Evolutionary conservation across 768 basidiomycete species (phyloP).

Genomic region (Tremella fuciformis): DNA sequence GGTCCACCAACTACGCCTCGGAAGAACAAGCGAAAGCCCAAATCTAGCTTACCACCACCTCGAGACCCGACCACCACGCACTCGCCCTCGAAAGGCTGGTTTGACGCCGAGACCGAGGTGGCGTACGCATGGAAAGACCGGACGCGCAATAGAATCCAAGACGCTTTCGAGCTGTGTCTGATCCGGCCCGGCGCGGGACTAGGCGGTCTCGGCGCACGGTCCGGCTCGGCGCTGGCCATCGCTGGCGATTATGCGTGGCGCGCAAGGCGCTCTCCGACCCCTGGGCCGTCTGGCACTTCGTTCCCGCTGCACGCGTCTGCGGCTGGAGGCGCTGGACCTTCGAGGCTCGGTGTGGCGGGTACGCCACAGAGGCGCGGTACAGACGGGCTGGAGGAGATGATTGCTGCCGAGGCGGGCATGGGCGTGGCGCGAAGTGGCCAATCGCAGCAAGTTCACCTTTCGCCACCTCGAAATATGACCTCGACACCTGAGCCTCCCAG

Average conservation of each 20-base stretch:
- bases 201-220: not conserved
- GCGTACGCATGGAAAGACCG: slow-evolving; percentile 77
- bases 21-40: slow-evolving; percentile 14
- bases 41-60: slow-evolving; percentile 7
- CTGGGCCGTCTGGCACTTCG: not conserved
- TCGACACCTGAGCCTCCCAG: slow-evolving; percentile 6
- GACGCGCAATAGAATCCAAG: slow-evolving; percentile 68
- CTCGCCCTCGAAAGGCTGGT: slow-evolving; percentile 34
- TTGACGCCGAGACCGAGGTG: slow-evolving; percentile 57
- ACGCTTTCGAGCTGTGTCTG: slow-evolving; percentile 77
- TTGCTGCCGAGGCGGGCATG: not conserved
- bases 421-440: too few species aligned
- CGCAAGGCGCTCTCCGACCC: not conserved
- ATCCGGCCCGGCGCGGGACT: slow-evolving; percentile 38
- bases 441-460: not conserved
- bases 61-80: slow-evolving; percentile 32
- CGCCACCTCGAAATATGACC: slow-evolving; percentile 9
- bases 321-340: not conserved
- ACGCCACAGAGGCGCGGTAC: too few species aligned
- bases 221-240: not conserved
- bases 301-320: not conserved
- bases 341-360: too few species aligned
- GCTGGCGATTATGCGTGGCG: not conserved
- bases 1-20: slow-evolving; percentile 20
- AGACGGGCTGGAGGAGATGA: not conserved